Conservation (phyloP, 768 basidiomycete genomes). For the Imleria badia region DNA sequence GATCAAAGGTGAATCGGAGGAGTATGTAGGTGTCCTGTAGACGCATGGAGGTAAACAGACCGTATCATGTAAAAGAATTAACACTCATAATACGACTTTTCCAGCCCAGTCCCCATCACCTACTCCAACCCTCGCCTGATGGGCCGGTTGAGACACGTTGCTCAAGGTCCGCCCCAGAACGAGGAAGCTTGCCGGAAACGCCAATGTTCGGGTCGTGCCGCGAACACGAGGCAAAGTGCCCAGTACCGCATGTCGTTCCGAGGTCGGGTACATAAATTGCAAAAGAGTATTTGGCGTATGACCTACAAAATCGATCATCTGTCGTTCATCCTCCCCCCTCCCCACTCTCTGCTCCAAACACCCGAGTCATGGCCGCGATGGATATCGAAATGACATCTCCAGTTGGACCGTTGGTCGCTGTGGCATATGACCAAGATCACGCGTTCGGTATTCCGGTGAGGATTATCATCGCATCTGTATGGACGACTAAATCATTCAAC, state of each 20-base stretch:
- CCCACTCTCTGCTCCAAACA: not conserved
- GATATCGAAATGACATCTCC: constrained; percentile 36
- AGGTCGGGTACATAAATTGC: constrained; percentile 27
- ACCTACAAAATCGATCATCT: constrained; percentile 17
- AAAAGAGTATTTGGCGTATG: constrained; percentile 3
- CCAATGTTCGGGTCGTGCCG: constrained; percentile 14
- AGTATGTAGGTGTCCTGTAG: not conserved
- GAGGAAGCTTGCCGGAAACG: constrained; percentile 3
- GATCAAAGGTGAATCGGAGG: not conserved
- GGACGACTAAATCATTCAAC: not conserved
- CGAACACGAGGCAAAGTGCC: constrained; percentile 31
- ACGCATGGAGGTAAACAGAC: not conserved
- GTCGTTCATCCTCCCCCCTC: not conserved
- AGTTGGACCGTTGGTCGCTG: constrained; percentile 28
- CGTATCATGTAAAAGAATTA: not conserved
- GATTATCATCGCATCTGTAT: not conserved
- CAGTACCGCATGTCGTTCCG: constrained; percentile 25
- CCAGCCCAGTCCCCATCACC: not conserved
- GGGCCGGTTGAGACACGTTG: constrained; percentile 13
- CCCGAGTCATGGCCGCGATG: constrained; percentile 22
- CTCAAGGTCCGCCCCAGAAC: constrained; percentile 8
- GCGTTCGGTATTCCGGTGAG: constrained; percentile 25
- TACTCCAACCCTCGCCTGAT: not conserved
- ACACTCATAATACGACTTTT: too few relatives aligned
- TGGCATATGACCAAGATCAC: constrained; percentile 18